Evolutionary conservation across 2,329 filamentous ascomycete species (phyloP).

Genomic region (Graphiopsis chlorocephala): DNA sequence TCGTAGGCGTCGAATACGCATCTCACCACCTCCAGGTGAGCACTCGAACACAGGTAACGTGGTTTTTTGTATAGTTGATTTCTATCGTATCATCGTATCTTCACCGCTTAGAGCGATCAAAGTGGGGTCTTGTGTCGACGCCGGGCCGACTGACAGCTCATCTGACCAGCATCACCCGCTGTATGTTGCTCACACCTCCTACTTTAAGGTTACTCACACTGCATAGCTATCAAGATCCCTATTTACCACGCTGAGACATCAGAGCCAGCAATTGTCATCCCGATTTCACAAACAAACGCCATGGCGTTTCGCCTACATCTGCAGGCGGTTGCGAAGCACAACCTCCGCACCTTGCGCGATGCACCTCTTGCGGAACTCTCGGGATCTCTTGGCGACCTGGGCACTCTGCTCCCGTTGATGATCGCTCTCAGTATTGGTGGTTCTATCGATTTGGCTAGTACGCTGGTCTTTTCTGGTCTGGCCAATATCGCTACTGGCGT

Average conservation of each 20-base stretch:
- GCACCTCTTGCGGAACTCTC: conserved; percentile 74
- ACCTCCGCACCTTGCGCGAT: conserved; percentile 54
- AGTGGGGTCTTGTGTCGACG: background rate
- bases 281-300: background rate
- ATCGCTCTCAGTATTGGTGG: conserved; percentile 76
- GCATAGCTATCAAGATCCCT: background rate
- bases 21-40: background rate
- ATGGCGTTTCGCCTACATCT: conserved; percentile 22
- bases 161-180: background rate
- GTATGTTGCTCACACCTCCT: background rate
- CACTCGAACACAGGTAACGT: background rate
- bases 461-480: conserved; percentile 81
- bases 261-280: background rate
- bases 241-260: background rate
- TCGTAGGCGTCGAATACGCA: background rate
- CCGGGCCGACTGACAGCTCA: background rate
- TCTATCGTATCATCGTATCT: background rate
- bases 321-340: conserved; percentile 41
- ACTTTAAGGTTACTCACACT: background rate
- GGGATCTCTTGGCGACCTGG: conserved; percentile 82
- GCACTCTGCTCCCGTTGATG: conserved; percentile 84
- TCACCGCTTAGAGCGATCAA: background rate
- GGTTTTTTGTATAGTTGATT: background rate
- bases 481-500: conserved; percentile 82
- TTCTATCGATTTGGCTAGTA: conserved; percentile 78